These are phyloP conservation scores for Dictyophora rubrovolvata DNA, from an alignment of 768 basidiomycete species.

Conservation along the genomic window DNA sequence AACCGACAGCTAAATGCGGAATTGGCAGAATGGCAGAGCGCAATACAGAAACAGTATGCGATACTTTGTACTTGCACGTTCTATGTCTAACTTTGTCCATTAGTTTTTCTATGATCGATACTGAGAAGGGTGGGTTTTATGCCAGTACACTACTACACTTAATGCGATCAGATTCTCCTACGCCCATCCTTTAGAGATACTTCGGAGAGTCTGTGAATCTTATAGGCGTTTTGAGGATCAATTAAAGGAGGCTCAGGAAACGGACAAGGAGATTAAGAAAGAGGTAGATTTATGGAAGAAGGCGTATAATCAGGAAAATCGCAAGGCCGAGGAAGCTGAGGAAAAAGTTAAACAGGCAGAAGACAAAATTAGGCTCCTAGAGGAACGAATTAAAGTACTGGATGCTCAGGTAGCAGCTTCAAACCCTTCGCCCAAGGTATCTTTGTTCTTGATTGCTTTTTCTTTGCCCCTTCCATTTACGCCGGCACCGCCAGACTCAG, in stretches of 20 bases:
- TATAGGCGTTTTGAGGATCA: background rate
- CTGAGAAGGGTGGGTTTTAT: background rate
- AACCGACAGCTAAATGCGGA: background rate
- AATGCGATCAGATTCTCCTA: background rate
- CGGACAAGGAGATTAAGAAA: background rate
- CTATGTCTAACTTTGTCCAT: background rate
- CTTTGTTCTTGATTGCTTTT: background rate
- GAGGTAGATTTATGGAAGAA: slow-evolving; percentile 9
- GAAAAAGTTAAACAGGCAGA: background rate
- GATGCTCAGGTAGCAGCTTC: background rate
- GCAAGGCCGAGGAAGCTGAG: background rate
- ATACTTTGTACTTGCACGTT: background rate
- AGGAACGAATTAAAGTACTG: background rate
- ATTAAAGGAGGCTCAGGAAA: background rate
- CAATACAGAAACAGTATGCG: background rate
- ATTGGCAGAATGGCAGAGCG: background rate
- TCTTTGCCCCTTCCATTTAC: background rate
- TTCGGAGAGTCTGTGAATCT: background rate
- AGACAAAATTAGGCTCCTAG: background rate
- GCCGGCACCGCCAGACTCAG: background rate
- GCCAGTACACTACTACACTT: background rate
- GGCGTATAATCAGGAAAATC: slow-evolving; percentile 3
- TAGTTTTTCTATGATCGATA: background rate
- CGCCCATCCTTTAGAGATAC: background rate
- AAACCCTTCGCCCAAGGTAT: background rate